Conservation (phyloP, 768 basidiomycete genomes). For the Lyophyllum shimeji region DNA sequence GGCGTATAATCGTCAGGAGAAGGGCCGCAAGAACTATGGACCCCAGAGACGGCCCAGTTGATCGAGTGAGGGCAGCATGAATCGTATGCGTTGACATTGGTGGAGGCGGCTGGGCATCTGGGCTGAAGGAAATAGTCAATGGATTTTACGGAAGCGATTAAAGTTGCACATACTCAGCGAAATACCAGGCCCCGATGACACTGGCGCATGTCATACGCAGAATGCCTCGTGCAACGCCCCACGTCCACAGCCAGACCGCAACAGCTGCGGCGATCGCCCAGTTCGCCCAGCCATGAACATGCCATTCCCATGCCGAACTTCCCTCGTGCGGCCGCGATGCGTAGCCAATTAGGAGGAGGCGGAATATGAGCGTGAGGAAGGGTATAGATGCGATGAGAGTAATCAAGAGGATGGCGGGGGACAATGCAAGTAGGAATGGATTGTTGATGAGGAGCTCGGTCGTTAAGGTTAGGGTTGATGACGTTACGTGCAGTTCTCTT, state of each 20-base stretch:
- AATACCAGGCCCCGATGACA: slow-evolving; percentile 93
- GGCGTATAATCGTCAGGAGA: slow-evolving; percentile 68
- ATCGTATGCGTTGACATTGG: slow-evolving; percentile 70
- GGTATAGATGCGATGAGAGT: slow-evolving; percentile 74
- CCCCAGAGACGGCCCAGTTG: slow-evolving; percentile 81
- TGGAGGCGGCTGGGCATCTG: slow-evolving; percentile 37
- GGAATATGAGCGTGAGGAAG: slow-evolving; percentile 75
- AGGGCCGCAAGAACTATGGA: slow-evolving; percentile 76
- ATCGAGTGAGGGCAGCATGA: slow-evolving; percentile 74
- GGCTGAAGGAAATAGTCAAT: slow-evolving; percentile 20
- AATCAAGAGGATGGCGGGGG: slow-evolving; percentile 67
- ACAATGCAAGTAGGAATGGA: slow-evolving; percentile 74
- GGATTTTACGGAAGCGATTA: neutral
- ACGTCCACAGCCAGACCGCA: slow-evolving; percentile 70
- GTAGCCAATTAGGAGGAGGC: slow-evolving; percentile 73
- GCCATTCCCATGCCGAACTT: slow-evolving; percentile 37
- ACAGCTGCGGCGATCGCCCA: slow-evolving; percentile 52
- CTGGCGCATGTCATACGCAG: slow-evolving; percentile 75
- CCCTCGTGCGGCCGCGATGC: slow-evolving; percentile 20
- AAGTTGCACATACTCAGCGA: slow-evolving; percentile 45
- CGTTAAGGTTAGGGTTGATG: slow-evolving; percentile 55
- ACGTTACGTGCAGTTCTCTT: slow-evolving; percentile 65
- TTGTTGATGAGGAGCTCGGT: slow-evolving; percentile 70
- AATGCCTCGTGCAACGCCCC: slow-evolving; percentile 78
- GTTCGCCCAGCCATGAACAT: slow-evolving; percentile 37